phyloP scores from a whole-genome alignment of 148 eudicot species.

The Talinum fruticosum region DNA sequence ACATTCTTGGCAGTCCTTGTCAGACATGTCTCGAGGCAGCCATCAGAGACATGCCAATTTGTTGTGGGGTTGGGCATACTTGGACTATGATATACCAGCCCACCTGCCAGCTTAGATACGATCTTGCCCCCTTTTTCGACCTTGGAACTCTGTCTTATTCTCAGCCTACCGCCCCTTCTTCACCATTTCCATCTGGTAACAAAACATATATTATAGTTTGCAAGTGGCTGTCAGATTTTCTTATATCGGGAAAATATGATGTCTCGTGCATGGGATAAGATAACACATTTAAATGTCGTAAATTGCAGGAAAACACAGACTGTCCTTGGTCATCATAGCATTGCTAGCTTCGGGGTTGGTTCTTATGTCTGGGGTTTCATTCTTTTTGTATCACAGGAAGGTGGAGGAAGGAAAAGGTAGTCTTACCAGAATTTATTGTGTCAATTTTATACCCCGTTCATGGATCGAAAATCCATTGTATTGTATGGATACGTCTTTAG shows the following conservation, averaged over 20 bases:
- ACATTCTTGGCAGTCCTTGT: conserved; percentile 17
- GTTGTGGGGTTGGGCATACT: not conserved
- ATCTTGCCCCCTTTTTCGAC: not conserved
- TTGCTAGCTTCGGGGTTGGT: not conserved
- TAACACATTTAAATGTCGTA: not conserved
- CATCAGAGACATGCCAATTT: not conserved
- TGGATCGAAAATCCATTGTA: no score
- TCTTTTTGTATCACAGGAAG: conserved; percentile 7
- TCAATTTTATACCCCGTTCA: no score
- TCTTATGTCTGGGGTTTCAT: not conserved
- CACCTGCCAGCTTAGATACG: conserved; percentile 20
- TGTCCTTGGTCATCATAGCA: not conserved
- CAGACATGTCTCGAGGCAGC: conserved; percentile 8
- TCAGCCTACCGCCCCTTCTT: not conserved
- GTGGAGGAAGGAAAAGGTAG: not conserved
- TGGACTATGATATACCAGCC: no score
- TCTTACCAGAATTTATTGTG: no score
- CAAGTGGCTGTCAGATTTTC: not conserved
- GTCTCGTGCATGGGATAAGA: not conserved
- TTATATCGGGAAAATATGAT: not conserved
- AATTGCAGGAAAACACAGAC: conserved; percentile 4
- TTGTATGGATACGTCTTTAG: no score
- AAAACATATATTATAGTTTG: not conserved
- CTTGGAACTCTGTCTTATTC: not conserved
- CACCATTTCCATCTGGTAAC: conserved; percentile 3